phyloP scores from a whole-genome alignment of 768 basidiomycete species.

The Mycena belliarum region DNA sequence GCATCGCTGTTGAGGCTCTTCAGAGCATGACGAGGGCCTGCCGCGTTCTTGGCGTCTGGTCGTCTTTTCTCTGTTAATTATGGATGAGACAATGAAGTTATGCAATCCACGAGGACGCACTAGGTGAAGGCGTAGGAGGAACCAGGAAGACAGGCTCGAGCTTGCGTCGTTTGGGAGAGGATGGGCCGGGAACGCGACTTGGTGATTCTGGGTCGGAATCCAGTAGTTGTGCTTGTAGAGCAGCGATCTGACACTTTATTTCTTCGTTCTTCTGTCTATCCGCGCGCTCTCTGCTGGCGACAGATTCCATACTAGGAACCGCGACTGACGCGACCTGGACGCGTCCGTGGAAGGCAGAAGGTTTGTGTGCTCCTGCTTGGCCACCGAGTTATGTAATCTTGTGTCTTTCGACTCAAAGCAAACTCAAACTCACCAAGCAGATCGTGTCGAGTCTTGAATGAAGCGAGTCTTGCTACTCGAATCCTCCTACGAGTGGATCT shows the following conservation, averaged over 20 bases:
- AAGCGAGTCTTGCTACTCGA: no score
- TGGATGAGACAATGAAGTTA: slow-evolving; percentile 32
- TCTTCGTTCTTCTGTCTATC: slow-evolving; percentile 37
- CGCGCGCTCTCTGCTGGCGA: slow-evolving; percentile 27
- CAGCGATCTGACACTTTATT: slow-evolving; percentile 43
- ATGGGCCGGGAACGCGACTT: slow-evolving; percentile 12
- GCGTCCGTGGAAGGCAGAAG: no score
- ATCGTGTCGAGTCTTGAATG: no score
- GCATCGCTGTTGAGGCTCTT: slow-evolving; percentile 4
- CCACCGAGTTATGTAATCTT: no score
- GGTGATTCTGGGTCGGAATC: slow-evolving; percentile 19
- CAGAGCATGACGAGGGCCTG: slow-evolving; percentile 5
- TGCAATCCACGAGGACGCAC: slow-evolving; percentile 40
- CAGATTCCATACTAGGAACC: slow-evolving; percentile 37
- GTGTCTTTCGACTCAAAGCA: no score
- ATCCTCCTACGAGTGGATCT: no score
- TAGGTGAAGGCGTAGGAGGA: slow-evolving; percentile 68
- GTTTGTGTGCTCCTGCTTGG: no score
- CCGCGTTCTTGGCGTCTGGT: slow-evolving; percentile 7
- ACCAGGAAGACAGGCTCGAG: slow-evolving; percentile 34
- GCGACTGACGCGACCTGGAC: not conserved
- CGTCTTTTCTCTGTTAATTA: slow-evolving; percentile 17
- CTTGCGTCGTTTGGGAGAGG: slow-evolving; percentile 42
- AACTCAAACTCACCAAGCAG: no score
- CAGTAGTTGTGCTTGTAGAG: slow-evolving; percentile 41